Evolutionary conservation across 202 grass and related monocot species (phyloP).

Genomic region (Elaeis oleifera): DNA sequence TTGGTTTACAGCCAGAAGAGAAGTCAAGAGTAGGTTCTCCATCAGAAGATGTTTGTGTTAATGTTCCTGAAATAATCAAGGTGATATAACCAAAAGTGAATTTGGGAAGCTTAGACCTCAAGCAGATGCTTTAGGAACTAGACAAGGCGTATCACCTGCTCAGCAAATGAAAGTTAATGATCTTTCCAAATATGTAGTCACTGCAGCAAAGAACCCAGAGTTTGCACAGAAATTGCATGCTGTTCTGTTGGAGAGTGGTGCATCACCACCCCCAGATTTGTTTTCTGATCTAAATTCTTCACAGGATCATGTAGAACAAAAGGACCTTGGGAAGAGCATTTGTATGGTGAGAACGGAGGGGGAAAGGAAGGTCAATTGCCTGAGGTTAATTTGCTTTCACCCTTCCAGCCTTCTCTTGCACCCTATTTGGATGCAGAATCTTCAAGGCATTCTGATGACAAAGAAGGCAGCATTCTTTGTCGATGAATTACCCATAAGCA

Average conservation of each 20-base stretch:
- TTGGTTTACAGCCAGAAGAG: slow-evolving; percentile 41
- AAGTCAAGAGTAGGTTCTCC: slow-evolving; percentile 14
- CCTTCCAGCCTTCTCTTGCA: background rate
- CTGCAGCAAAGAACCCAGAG: slow-evolving; percentile 41
- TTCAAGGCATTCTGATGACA: background rate
- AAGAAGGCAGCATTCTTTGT: background rate
- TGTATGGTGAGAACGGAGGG: slow-evolving; percentile 24
- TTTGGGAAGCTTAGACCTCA: slow-evolving; percentile 13
- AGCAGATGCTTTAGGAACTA: slow-evolving; percentile 1
- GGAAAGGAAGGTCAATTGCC: background rate
- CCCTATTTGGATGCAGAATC: background rate
- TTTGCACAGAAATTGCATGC: slow-evolving; percentile 60
- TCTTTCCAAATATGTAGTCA: slow-evolving; percentile 53
- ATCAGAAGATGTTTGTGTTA: slow-evolving; percentile 16
- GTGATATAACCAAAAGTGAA: slow-evolving; percentile 12
- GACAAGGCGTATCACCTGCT: slow-evolving; percentile 26
- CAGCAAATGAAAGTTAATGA: slow-evolving; percentile 50
- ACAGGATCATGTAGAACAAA: slow-evolving; percentile 20
- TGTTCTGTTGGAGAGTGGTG: slow-evolving; percentile 57
- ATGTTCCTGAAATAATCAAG: background rate
- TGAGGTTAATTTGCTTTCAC: slow-evolving; percentile 25
- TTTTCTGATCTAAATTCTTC: slow-evolving; percentile 40
- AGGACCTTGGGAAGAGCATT: slow-evolving; percentile 12
- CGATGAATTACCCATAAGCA: background rate
- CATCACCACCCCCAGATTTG: slow-evolving; percentile 42